Conservation (phyloP, 2,329 filamentous ascomycete species). For the Aurifilum marmelostoma region DNA sequence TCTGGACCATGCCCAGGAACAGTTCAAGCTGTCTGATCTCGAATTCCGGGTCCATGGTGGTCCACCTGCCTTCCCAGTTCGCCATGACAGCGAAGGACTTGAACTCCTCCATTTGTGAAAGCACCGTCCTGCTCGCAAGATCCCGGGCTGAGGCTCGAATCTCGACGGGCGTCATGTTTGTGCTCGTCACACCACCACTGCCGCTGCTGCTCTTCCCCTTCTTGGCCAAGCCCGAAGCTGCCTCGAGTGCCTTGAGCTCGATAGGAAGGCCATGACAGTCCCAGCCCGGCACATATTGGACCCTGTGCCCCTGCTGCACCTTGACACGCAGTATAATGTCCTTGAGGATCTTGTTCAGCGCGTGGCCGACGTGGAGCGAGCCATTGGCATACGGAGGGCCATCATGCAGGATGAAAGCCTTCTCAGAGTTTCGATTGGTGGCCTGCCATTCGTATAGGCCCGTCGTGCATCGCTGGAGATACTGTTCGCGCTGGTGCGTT, state of each 20-base stretch:
- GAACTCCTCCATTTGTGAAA: conserved; percentile 75
- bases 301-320: conserved; percentile 72
- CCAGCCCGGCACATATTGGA: conserved; percentile 90
- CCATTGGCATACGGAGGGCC: conserved; percentile 97
- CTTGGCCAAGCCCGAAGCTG: conserved; percentile 37
- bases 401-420: conserved; percentile 85
- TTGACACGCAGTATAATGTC: conserved; percentile 87
- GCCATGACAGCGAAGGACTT: conserved; percentile 76
- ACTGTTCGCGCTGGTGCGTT: conserved; percentile 53
- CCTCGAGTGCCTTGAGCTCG: conserved; percentile 88
- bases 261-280: conserved; percentile 98
- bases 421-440: conserved; percentile 52
- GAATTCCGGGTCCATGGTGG: conserved; percentile 76
- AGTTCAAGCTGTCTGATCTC: conserved; percentile 75
- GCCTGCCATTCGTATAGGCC: conserved; percentile 89
- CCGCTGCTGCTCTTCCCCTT: conserved; percentile 31
- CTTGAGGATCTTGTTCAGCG: conserved; percentile 95
- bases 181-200: conserved; percentile 8
- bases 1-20: conserved; percentile 74
- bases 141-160: conserved; percentile 67
- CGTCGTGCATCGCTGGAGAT: conserved; percentile 80
- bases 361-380: conserved; percentile 86
- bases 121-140: conserved; percentile 69
- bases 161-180: conserved; percentile 54
- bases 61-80: conserved; percentile 77